Conservation (phyloP, 345 rosid genomes). For the Rhizophora mangle region DNA sequence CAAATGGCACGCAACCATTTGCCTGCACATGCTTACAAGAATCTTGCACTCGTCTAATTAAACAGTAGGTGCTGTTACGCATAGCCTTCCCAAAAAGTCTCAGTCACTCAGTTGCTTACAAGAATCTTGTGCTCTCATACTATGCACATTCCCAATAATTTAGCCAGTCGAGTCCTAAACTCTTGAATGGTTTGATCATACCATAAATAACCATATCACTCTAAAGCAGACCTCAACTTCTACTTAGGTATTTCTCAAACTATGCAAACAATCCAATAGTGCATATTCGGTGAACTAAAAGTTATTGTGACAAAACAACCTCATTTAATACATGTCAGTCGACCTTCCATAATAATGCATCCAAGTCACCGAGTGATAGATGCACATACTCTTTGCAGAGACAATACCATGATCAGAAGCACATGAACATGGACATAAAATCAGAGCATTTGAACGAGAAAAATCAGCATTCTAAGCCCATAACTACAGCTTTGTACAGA, state of each 20-base stretch:
- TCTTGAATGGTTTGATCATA: neutral
- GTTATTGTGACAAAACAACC: neutral
- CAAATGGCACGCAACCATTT: too few relatives aligned
- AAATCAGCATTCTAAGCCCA: neutral
- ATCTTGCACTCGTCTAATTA: too few relatives aligned
- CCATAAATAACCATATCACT: neutral
- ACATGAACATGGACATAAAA: neutral
- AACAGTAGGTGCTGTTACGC: too few relatives aligned
- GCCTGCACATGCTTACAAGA: too few relatives aligned
- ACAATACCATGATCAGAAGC: neutral
- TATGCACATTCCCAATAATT: too few relatives aligned
- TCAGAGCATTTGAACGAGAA: neutral
- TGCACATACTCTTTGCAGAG: neutral
- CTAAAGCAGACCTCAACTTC: too few relatives aligned
- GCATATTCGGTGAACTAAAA: neutral
- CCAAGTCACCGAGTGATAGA: neutral
- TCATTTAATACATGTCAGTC: neutral
- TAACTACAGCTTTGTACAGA: neutral
- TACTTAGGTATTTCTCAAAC: neutral
- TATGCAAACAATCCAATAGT: neutral
- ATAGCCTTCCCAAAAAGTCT: too few relatives aligned
- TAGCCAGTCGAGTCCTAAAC: neutral
- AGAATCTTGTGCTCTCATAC: too few relatives aligned
- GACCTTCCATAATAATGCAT: neutral
- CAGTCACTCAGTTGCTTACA: neutral